Evolutionary conservation across 768 basidiomycete genomes (phyloP).

Genomic region (Naganishia friedmannii): DNA sequence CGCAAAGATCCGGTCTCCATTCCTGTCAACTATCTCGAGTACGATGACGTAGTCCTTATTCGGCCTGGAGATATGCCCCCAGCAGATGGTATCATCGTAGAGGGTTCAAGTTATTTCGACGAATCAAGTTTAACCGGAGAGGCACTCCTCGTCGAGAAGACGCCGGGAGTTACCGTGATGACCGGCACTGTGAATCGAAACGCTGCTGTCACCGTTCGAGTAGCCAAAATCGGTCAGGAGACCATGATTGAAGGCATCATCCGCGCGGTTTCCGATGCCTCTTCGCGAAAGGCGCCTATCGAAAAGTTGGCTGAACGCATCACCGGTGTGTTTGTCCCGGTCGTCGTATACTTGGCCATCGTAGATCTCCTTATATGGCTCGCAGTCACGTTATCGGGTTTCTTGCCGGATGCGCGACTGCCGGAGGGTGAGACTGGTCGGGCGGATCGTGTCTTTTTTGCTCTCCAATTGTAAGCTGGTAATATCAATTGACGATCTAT

Average conservation of each 20-base stretch:
- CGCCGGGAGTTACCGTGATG: slow-evolving; percentile 63
- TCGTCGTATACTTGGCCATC: slow-evolving; percentile 69
- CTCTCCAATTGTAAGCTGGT: neutral
- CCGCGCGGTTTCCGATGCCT: slow-evolving; percentile 72
- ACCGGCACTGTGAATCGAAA: slow-evolving; percentile 73
- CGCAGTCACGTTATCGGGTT: slow-evolving; percentile 56
- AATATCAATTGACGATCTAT: neutral
- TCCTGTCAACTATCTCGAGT: too few species aligned
- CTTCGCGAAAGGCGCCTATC: slow-evolving; percentile 69
- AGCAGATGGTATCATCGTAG: slow-evolving; percentile 65
- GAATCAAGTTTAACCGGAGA: slow-evolving; percentile 86
- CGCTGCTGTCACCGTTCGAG: slow-evolving; percentile 61
- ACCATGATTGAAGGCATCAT: slow-evolving; percentile 79
- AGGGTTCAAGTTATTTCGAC: slow-evolving; percentile 61
- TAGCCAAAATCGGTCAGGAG: slow-evolving; percentile 64
- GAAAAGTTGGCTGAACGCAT: slow-evolving; percentile 71
- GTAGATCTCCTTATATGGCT: slow-evolving; percentile 74
- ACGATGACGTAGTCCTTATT: too few species aligned
- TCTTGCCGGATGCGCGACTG: neutral
- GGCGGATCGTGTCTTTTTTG: neutral
- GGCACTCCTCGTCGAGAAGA: slow-evolving; percentile 63
- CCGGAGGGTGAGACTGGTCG: neutral
- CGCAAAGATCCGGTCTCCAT: too few species aligned
- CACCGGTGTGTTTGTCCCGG: slow-evolving; percentile 75
- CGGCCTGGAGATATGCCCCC: too few species aligned